Evolutionary conservation across 768 basidiomycete genomes (phyloP).

Genomic region (Thelephora ganbajun): DNA sequence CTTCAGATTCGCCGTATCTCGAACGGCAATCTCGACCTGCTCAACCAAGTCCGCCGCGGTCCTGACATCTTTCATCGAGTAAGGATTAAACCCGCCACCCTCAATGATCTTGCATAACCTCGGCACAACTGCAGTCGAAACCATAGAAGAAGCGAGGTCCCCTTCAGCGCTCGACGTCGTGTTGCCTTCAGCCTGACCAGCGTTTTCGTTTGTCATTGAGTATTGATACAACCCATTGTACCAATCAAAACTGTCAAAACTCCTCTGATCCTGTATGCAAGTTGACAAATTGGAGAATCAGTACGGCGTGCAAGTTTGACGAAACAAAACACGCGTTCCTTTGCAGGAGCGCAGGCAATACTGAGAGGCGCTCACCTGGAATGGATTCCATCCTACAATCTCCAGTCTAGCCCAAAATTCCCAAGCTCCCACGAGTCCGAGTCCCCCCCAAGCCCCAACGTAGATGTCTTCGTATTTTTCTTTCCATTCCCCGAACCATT

Average conservation of each 20-base stretch:
- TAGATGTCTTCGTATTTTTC: constrained; percentile 70
- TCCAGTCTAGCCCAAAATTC: constrained; percentile 91
- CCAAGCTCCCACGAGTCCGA: constrained; percentile 81
- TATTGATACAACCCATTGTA: constrained; percentile 69
- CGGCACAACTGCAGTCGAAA: constrained; percentile 73
- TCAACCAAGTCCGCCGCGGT: constrained; percentile 63
- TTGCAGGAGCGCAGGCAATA: not conserved
- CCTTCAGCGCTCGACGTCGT: constrained; percentile 24
- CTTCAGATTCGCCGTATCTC: constrained; percentile 43
- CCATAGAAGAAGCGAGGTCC: constrained; percentile 78
- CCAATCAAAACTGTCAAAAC: constrained; percentile 76
- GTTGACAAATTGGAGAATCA: constrained; percentile 3
- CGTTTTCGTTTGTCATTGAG: constrained; percentile 22
- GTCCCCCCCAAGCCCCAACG: constrained; percentile 76
- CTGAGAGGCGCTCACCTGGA: constrained; percentile 39
- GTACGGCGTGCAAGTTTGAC: not conserved
- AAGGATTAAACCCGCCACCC: constrained; percentile 71
- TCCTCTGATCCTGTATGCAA: constrained; percentile 28
- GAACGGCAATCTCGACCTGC: constrained; percentile 61
- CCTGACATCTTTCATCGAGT: constrained; percentile 50
- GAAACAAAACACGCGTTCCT: not conserved
- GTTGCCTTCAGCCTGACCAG: constrained; percentile 16
- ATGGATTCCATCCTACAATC: constrained; percentile 76
- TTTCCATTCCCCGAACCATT: constrained; percentile 61
- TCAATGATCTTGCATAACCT: constrained; percentile 60